A percentile compares a stretch with the other conserved stretches of the same genome.
Conservation (phyloP, 2,329 filamentous ascomycete genomes). For the Hymenoscyphus scutula region DNA sequence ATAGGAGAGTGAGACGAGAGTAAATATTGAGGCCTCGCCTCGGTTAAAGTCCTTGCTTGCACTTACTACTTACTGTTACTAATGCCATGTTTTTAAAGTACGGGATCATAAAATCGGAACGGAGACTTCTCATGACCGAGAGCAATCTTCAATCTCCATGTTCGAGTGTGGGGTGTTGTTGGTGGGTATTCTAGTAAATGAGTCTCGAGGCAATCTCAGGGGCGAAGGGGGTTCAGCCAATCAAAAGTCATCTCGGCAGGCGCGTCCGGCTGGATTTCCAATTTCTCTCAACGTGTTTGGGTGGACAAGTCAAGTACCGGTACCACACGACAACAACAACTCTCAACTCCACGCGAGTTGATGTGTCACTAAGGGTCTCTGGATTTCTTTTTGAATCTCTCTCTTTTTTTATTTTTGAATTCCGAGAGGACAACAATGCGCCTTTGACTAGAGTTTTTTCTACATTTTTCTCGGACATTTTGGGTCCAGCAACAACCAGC, state of each 20-base stretch:
- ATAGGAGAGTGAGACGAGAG: too few relatives aligned
- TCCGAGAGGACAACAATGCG: neutral
- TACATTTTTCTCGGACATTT: slow-evolving; percentile 1
- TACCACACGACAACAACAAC: neutral
- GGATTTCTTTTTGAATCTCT: too few relatives aligned
- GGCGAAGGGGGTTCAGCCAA: neutral
- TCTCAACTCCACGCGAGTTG: neutral
- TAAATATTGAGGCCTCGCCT: too few relatives aligned
- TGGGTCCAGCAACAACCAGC: slow-evolving; percentile 2
- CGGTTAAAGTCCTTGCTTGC: neutral
- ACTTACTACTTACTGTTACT: neutral
- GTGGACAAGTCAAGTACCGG: neutral
- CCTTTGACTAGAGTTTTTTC: neutral
- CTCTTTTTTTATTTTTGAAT: neutral
- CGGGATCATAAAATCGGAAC: neutral
- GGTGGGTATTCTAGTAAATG: too few relatives aligned
- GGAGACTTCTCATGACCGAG: neutral
- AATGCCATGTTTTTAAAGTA: neutral
- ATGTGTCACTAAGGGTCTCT: neutral
- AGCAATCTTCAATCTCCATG: neutral
- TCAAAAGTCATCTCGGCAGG: neutral
- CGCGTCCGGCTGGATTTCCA: neutral
- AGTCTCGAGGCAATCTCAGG: slow-evolving; percentile 2
- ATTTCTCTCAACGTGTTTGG: neutral
- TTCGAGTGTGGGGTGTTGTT: neutral